A percentile compares a stretch with the other conserved stretches of the same genome.
phyloP scores from a whole-genome alignment of 2,329 filamentous ascomycete genomes.

The Hymenoscyphus albidus region DNA sequence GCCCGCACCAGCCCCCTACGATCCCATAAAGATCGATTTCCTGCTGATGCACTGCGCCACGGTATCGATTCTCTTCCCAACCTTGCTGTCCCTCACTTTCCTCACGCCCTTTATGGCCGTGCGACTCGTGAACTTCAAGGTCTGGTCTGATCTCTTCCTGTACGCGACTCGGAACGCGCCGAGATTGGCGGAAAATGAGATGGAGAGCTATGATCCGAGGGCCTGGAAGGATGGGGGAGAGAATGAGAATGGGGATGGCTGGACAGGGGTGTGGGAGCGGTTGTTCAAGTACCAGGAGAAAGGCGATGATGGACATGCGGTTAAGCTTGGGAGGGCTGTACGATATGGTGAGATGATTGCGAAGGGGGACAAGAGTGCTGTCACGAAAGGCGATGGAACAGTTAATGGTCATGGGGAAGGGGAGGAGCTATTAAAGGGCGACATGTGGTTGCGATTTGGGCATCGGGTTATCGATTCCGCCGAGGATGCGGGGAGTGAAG shows the following conservation, averaged over 20 bases:
- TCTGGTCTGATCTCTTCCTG: slow-evolving; percentile 66
- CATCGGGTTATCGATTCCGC: slow-evolving; percentile 61
- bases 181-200: slow-evolving; percentile 44
- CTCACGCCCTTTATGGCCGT: slow-evolving; percentile 57
- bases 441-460: slow-evolving; percentile 57
- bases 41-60: slow-evolving; percentile 78
- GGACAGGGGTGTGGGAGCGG: slow-evolving; percentile 29
- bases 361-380: slow-evolving; percentile 39
- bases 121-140: slow-evolving; percentile 78
- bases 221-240: no score
- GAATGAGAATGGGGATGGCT: no score
- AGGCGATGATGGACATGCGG: slow-evolving; percentile 75
- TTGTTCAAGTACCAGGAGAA: slow-evolving; percentile 39
- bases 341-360: slow-evolving; percentile 57
- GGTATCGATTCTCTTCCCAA: slow-evolving; percentile 66
- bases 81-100: slow-evolving; percentile 59
- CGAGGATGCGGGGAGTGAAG: slow-evolving; percentile 42
- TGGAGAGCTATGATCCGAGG: slow-evolving; percentile 29
- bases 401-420: slow-evolving; percentile 39
- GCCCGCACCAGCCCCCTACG: slow-evolving; percentile 54
- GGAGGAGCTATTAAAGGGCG: slow-evolving; percentile 51
- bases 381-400: slow-evolving; percentile 44
- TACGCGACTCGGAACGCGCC: slow-evolving; percentile 69
- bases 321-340: slow-evolving; percentile 71
- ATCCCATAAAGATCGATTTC: slow-evolving; percentile 75